These are phyloP conservation scores for Harringtonia lauricola DNA, from an alignment of 2,329 filamentous ascomycete genomes.

Conservation along the genomic window DNA sequence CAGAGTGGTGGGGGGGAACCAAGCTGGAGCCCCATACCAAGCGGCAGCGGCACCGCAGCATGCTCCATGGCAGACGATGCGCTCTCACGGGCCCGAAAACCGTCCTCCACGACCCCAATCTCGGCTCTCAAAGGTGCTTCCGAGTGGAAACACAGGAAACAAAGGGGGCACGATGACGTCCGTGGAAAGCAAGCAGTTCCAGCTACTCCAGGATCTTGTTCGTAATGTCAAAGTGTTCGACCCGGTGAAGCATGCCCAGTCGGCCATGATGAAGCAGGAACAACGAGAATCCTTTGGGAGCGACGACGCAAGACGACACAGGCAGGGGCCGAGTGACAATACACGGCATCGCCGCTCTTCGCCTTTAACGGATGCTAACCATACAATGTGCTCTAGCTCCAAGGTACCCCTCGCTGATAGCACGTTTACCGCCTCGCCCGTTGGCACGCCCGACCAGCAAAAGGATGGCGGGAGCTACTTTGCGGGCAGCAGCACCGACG, in stretches of 20 bases:
- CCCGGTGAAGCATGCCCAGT: neutral
- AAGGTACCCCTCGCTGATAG: constrained; percentile 33
- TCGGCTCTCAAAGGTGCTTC: constrained; percentile 9
- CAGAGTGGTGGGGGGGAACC: neutral
- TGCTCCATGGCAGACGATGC: neutral
- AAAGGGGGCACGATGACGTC: constrained; percentile 6
- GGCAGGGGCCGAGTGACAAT: neutral
- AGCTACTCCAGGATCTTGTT: constrained; percentile 10
- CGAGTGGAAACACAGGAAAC: constrained; percentile 5
- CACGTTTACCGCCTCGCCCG: constrained; percentile 22
- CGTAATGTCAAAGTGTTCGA: constrained; percentile 2
- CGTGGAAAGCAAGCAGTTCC: constrained; percentile 14
- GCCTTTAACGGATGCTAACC: constrained; percentile 12
- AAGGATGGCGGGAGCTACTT: constrained; percentile 23
- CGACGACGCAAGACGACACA: neutral
- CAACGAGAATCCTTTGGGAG: neutral
- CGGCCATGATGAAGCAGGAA: neutral
- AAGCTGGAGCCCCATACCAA: neutral
- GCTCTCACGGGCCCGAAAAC: neutral
- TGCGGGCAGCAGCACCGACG: constrained; percentile 41
- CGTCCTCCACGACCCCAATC: constrained; percentile 7
- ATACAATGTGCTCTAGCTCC: constrained; percentile 32
- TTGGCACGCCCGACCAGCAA: constrained; percentile 23
- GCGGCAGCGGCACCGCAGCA: neutral
- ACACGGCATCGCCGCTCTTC: neutral